Percentiles rank a stretch among this genome's conserved stretches.
These are phyloP conservation scores for Colletotrichum sp. DNA, from an alignment of 2,329 filamentous ascomycete species.

Conservation along the genomic window DNA sequence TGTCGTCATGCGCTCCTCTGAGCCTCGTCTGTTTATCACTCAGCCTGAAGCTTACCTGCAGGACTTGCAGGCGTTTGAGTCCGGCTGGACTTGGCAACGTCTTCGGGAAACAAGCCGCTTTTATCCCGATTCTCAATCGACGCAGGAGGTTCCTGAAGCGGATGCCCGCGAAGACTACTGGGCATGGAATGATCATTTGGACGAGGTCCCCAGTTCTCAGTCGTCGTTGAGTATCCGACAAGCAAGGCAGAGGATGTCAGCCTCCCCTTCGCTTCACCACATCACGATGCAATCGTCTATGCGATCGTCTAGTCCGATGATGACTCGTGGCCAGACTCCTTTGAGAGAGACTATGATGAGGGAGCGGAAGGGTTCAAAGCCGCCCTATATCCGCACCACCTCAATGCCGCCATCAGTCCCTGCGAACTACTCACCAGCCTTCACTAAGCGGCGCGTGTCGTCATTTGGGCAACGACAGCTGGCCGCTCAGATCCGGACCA, in stretches of 20 bases:
- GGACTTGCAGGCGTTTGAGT: constrained; percentile 55
- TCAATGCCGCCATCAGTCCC: constrained; percentile 54
- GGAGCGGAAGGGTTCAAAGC: constrained; percentile 47
- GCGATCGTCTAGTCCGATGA: constrained; percentile 36
- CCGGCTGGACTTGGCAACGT: constrained; percentile 74
- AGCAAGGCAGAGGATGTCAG: constrained; percentile 44
- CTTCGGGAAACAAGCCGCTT: constrained; percentile 67
- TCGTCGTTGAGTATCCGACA: constrained; percentile 47
- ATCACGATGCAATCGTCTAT: constrained; percentile 41
- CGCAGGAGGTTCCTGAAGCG: constrained; percentile 59
- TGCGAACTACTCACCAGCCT: constrained; percentile 42
- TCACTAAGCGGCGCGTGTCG: constrained; percentile 48
- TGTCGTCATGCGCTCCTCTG: constrained; percentile 74
- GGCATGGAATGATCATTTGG: constrained; percentile 69
- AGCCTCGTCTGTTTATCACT: constrained; percentile 76
- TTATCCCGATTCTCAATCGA: constrained; percentile 43
- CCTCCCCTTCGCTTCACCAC: constrained; percentile 46
- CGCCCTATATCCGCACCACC: constrained; percentile 54
- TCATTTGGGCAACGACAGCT: constrained; percentile 40
- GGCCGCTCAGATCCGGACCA: constrained; percentile 21
- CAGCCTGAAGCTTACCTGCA: constrained; percentile 78
- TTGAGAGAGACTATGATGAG: constrained; percentile 39
- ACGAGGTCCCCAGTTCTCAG: constrained; percentile 56
- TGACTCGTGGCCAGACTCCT: constrained; percentile 45
- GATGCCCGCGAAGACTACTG: constrained; percentile 71